phyloP scores from a whole-genome alignment of 257 asterid genomes.

The Solanum peruvianum region DNA sequence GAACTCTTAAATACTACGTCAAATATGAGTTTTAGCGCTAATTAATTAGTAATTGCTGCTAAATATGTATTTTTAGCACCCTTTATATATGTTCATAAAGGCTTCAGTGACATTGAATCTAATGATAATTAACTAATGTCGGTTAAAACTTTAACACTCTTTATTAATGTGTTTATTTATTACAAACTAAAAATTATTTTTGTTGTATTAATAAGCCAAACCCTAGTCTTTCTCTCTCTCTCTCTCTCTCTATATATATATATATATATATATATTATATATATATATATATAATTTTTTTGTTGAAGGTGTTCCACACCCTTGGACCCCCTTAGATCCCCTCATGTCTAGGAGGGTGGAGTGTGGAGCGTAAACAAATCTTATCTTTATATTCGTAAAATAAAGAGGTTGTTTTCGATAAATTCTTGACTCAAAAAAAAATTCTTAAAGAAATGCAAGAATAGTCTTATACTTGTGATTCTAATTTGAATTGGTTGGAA shows the following conservation, averaged over 20 bases:
- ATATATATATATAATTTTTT: no score
- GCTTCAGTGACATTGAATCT: accelerated
- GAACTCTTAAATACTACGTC: not conserved
- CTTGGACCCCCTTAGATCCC: not conserved
- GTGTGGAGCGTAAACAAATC: accelerated
- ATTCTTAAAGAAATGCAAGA: not conserved
- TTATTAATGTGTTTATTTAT: no score
- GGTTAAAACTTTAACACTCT: no score
- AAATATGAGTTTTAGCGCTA: no score
- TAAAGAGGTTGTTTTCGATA: not conserved
- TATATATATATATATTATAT: no score
- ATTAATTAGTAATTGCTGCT: no score
- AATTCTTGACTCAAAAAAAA: not conserved
- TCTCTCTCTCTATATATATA: no score
- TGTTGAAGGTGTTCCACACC: not conserved
- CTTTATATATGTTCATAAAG: no score
- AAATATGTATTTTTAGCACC: no score
- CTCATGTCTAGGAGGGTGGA: not conserved
- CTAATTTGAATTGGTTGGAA: not conserved
- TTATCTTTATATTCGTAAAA: not conserved
- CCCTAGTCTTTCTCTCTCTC: no score
- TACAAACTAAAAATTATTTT: no score
- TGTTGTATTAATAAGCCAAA: not conserved
- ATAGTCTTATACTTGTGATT: not conserved
- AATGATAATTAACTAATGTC: no score